These are phyloP conservation scores for Tylopilus subfusipes DNA, from an alignment of 768 basidiomycete species.

Conservation along the genomic window DNA sequence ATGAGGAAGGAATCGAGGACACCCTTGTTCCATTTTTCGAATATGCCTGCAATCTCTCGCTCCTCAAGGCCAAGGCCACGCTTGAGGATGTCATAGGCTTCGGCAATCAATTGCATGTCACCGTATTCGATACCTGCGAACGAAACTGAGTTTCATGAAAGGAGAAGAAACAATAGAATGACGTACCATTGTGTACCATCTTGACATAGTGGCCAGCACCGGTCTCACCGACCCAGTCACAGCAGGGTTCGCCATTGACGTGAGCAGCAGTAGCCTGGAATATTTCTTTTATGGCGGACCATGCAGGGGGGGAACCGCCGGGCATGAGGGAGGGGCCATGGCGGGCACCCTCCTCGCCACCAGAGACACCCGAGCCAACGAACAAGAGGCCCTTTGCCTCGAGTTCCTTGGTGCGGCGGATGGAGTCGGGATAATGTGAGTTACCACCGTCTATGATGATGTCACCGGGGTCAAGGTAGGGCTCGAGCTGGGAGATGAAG, in stretches of 20 bases:
- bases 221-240: slow-evolving; percentile 98
- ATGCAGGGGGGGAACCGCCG: slow-evolving; percentile 89
- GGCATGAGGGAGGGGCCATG: slow-evolving; percentile 99
- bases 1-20: slow-evolving; percentile 99
- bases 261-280: slow-evolving; percentile 99
- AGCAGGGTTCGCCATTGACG: slow-evolving; percentile 92
- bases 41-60: slow-evolving; percentile 91
- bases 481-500: slow-evolving; percentile 87
- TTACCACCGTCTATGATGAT: slow-evolving; percentile 99
- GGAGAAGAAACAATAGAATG: slow-evolving; percentile 1
- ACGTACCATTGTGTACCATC: slow-evolving; percentile 95
- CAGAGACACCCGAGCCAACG: slow-evolving; percentile 98
- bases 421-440: slow-evolving; percentile 98
- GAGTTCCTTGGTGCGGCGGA: slow-evolving; percentile 89
- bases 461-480: slow-evolving; percentile 90
- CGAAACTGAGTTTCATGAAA: slow-evolving; percentile 3
- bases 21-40: slow-evolving; percentile 94
- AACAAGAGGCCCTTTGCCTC: slow-evolving; percentile 94
- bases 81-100: slow-evolving; percentile 98
- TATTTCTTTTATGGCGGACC: slow-evolving; percentile 96
- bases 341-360: slow-evolving; percentile 98
- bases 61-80: slow-evolving; percentile 86
- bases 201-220: slow-evolving; percentile 99
- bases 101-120: slow-evolving; percentile 99
- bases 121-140: slow-evolving; percentile 93